A percentile compares a stretch with the other conserved stretches of the same genome.
These are phyloP conservation scores for Dendrothele bispora DNA, from an alignment of 768 basidiomycete genomes.

Conservation along the genomic window DNA sequence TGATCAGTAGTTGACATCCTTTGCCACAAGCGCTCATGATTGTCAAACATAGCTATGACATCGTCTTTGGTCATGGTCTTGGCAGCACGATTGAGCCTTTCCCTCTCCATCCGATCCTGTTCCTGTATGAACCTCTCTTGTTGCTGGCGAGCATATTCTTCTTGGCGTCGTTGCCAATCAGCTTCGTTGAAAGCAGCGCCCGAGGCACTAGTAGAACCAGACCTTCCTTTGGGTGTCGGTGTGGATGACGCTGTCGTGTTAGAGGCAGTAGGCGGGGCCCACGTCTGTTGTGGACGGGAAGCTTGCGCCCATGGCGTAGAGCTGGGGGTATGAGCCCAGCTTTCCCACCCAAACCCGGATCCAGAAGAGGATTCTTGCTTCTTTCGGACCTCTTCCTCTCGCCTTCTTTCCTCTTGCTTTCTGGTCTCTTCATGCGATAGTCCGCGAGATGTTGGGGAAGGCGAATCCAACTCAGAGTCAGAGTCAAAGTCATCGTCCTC, in stretches of 20 bases:
- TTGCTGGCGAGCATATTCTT: constrained; percentile 61
- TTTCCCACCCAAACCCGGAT: constrained; percentile 30
- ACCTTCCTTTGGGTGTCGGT: constrained; percentile 23
- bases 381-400: constrained; percentile 36
- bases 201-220: constrained; percentile 25
- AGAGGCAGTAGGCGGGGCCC: not conserved
- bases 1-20: constrained; percentile 39
- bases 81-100: constrained; percentile 33
- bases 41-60: constrained; percentile 52
- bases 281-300: too few species aligned
- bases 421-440: constrained; percentile 28
- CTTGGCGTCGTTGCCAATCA: constrained; percentile 65
- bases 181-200: constrained; percentile 31
- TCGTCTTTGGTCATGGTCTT: constrained; percentile 58
- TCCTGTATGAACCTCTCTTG: constrained; percentile 70
- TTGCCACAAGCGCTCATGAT: constrained; percentile 64
- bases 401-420: constrained; percentile 19
- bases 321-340: constrained; percentile 17
- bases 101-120: constrained; percentile 57
- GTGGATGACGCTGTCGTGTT: constrained; percentile 20
- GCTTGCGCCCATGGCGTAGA: constrained; percentile 27
- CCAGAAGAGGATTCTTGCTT: constrained; percentile 44
- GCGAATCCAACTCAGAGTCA: too few species aligned
- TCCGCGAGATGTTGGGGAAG: too few species aligned
- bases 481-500: too few species aligned